These are phyloP conservation scores for Teunomyces stri DNA, from an alignment of 805 yeast genomes.

Conservation along the genomic window DNA sequence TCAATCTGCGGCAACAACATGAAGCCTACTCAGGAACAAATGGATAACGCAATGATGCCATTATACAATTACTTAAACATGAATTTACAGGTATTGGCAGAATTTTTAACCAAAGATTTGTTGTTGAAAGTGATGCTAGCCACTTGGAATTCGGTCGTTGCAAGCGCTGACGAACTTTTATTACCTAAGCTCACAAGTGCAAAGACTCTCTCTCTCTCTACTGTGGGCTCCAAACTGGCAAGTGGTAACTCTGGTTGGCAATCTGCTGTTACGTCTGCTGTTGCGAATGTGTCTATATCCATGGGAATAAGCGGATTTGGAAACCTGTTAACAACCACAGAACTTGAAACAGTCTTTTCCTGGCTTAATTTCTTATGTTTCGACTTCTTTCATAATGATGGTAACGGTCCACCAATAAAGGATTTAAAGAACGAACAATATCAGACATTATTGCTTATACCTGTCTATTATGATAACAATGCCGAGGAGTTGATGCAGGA, in stretches of 20 bases:
- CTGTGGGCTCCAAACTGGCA: slow-evolving; percentile 17
- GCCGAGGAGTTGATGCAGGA: slow-evolving; percentile 50
- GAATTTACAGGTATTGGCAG: slow-evolving; percentile 63
- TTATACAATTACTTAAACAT: slow-evolving; percentile 71
- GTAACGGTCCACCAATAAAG: slow-evolving; percentile 74
- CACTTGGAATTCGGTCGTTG: slow-evolving; percentile 75
- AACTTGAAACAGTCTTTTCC: slow-evolving; percentile 63
- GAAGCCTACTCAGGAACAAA: slow-evolving; percentile 44
- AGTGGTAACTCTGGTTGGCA: slow-evolving; percentile 33
- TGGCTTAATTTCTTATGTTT: slow-evolving; percentile 68
- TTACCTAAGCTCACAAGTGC: slow-evolving; percentile 67
- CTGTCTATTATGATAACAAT: slow-evolving; percentile 60
- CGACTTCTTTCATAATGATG: slow-evolving; percentile 77
- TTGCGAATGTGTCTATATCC: slow-evolving; percentile 48
- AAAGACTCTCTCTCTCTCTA: slow-evolving; percentile 25
- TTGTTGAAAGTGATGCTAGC: slow-evolving; percentile 66
- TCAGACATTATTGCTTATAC: slow-evolving; percentile 61
- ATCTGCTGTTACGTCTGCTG: slow-evolving; percentile 45
- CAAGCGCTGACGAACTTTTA: slow-evolving; percentile 65
- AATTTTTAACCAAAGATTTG: slow-evolving; percentile 52
- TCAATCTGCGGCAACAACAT: slow-evolving; percentile 48
- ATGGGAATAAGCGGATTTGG: slow-evolving; percentile 49
- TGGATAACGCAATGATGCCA: slow-evolving; percentile 68
- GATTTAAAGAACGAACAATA: slow-evolving; percentile 61
- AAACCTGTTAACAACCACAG: slow-evolving; percentile 53